phyloP scores from a whole-genome alignment of 2,329 filamentous ascomycete genomes.

The Aotearoamyces nothofagi region DNA sequence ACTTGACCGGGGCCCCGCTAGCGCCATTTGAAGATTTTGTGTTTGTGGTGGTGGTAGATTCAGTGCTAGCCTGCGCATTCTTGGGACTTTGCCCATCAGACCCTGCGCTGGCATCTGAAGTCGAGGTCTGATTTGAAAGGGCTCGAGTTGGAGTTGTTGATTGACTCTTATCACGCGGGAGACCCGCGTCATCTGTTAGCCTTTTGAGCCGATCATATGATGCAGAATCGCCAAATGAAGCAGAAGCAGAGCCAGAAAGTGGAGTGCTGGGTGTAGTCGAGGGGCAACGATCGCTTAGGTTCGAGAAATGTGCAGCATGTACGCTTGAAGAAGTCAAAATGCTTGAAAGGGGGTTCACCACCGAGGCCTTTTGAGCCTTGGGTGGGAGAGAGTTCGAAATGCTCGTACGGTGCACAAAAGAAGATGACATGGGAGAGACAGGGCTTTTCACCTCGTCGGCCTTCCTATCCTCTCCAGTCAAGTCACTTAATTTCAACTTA shows the following conservation, averaged over 20 bases:
- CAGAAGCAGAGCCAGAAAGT: constrained; percentile 29
- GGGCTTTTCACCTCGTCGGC: constrained; percentile 20
- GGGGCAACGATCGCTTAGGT: constrained; percentile 39
- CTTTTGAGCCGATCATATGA: constrained; percentile 58
- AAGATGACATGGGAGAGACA: constrained; percentile 4
- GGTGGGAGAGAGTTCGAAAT: constrained; percentile 27
- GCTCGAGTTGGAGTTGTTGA: constrained; percentile 82
- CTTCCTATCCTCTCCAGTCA: constrained; percentile 23
- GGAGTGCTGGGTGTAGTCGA: constrained; percentile 36
- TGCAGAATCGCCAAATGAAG: constrained; percentile 36
- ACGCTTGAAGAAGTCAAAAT: constrained; percentile 48
- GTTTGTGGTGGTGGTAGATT: constrained; percentile 16
- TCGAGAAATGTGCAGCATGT: constrained; percentile 54
- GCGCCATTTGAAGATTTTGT: constrained; percentile 13
- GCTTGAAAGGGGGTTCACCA: constrained; percentile 44
- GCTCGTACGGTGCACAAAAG: constrained; percentile 24
- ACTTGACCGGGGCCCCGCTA: constrained; percentile 46
- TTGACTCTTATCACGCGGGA: constrained; percentile 65
- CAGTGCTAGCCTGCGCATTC: constrained; percentile 28
- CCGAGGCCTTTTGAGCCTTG: constrained; percentile 27
- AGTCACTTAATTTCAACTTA: constrained; percentile 25
- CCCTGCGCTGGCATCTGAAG: constrained; percentile 25
- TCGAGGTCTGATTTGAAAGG: constrained; percentile 41
- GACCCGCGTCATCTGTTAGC: constrained; percentile 71
- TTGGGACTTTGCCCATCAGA: constrained; percentile 18